Evolutionary conservation across 139 green algal species (phyloP).

Genomic region (Pleodorina starrii): DNA sequence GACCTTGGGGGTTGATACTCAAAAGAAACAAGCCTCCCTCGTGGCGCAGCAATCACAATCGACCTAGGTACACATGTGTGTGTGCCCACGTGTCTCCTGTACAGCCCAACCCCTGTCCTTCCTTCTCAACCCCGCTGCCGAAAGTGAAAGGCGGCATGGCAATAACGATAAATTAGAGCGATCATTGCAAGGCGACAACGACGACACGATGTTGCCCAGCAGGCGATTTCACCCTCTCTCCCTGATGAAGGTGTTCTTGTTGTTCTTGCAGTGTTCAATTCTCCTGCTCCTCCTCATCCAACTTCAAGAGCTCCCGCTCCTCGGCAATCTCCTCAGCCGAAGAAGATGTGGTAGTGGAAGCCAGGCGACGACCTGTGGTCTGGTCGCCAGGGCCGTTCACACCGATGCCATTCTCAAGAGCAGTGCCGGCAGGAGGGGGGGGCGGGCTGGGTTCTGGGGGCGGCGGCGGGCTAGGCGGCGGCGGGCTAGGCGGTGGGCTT

Average conservation of each 20-base stretch:
- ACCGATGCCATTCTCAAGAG: neutral
- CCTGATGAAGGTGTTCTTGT: too few relatives aligned
- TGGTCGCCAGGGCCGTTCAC: neutral
- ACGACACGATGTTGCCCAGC: neutral
- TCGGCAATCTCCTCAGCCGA: conserved; percentile 22
- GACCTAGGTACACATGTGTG: too few relatives aligned
- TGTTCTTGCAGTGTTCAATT: too few relatives aligned
- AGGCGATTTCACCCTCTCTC: neutral
- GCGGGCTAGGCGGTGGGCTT: neutral
- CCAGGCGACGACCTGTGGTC: neutral
- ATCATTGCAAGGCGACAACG: neutral
- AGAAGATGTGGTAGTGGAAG: neutral
- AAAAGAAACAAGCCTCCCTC: too few relatives aligned
- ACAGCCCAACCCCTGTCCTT: neutral
- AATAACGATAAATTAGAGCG: too few relatives aligned
- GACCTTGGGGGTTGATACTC: too few relatives aligned
- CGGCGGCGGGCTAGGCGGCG: neutral
- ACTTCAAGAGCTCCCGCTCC: conserved; percentile 14
- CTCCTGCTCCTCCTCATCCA: conserved; percentile 3
- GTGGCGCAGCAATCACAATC: too few relatives aligned
- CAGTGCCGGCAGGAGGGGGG: neutral
- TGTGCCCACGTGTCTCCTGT: too few relatives aligned
- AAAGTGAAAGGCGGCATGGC: neutral
- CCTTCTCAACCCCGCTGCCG: neutral
- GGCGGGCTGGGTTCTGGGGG: too few relatives aligned